A percentile compares a stretch with the other conserved stretches of the same genome.
Evolutionary conservation across 306 rosid species (phyloP).

Genomic region (Quercus variabilis): DNA sequence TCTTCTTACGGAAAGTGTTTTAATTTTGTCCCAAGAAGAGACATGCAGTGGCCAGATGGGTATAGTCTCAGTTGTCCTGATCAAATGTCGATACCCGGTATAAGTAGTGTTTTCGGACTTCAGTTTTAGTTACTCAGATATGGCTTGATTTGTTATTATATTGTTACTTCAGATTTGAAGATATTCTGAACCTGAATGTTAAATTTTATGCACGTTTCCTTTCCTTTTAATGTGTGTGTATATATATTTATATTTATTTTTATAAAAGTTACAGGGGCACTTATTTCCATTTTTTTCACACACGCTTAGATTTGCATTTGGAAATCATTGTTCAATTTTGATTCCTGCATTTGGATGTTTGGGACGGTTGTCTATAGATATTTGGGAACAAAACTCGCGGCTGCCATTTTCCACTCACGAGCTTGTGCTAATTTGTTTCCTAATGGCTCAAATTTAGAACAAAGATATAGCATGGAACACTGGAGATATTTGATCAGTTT

Average conservation of each 20-base stretch:
- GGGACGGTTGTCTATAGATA: too few species aligned
- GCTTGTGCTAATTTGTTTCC: neutral
- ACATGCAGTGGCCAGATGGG: too few species aligned
- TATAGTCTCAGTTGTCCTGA: neutral
- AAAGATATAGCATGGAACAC: neutral
- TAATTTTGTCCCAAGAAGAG: slow-evolving; percentile 2
- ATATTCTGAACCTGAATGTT: neutral
- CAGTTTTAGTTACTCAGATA: neutral
- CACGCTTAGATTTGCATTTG: too few species aligned
- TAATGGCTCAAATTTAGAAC: neutral
- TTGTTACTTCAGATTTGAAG: neutral
- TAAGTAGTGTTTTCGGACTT: neutral
- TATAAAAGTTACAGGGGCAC: too few species aligned
- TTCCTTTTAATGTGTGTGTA: neutral
- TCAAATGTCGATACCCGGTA: neutral
- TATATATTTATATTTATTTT: too few species aligned
- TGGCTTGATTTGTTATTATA: neutral
- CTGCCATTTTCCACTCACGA: neutral
- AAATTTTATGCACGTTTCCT: neutral
- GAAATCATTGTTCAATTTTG: neutral
- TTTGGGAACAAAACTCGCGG: neutral
- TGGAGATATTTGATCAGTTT: neutral
- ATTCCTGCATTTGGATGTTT: too few species aligned
- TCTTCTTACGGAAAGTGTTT: neutral
- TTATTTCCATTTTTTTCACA: too few species aligned